Evolutionary conservation across 305 asterid genomes (phyloP), one percentile per base, ranked within the genome.

Genomic region (Caryopteris hybrid): DNA sequence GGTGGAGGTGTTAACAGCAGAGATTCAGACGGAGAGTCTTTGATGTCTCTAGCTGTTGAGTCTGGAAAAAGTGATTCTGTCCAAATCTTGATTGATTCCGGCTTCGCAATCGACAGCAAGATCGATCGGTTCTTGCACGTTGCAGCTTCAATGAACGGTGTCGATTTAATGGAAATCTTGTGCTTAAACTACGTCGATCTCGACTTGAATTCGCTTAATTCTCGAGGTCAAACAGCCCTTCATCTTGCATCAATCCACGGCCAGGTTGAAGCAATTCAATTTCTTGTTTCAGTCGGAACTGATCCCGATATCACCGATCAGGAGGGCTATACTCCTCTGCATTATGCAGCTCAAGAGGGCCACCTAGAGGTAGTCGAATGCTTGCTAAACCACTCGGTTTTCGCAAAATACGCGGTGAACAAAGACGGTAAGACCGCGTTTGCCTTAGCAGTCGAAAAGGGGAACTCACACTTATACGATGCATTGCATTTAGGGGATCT

Each of bases 251-350:
- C 95, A 1, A 61, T 66, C 12, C 47, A 82, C 5, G 85, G 89
- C n/a, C 83, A 79, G 0, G 59, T 78, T 2, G 86, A 80, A 63
- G 77, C 85, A 23, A 72, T 83, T 31, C 81, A 39, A 43, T 91
- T 86, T 59, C 88, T 91, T 5, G 62, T 82, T 2, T 80, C 92
- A 0, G 59, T 74, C 1, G 92, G 95, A 1, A 71, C 79, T 9
- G 81, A 84, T 21, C 54, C 71, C 0, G 86, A 88, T 16, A 11
- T 42, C 1, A 22, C 64, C 0, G 95, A 91, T 17, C 1, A 8
- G 0, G 60, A 79, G 0, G 86, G 86, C 17, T 81, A 80, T 77
- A 72, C 90, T 2, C 84, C 97, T 0, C 86, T 91, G 41, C 96
- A 91, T 46, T 72, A 64, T 12, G 92, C 96, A 0, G 81, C 91